Conservation (phyloP, 495 filamentous ascomycete species). For the Hapsidospora chrysogenum region DNA sequence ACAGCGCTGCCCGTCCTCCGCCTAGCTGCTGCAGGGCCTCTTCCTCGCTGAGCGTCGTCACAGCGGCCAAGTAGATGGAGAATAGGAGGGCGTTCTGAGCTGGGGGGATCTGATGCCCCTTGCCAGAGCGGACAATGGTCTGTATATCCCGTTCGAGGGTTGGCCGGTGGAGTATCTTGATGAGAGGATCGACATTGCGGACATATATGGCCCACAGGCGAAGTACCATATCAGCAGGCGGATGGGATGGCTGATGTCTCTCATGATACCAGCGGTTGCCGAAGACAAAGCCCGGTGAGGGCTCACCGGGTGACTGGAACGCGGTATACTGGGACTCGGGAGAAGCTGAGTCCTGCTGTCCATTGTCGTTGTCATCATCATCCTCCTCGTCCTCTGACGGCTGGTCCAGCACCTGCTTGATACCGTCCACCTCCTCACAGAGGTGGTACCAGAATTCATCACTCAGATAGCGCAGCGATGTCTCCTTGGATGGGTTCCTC, state of each 20-base stretch:
- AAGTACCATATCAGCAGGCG: conserved; percentile 40
- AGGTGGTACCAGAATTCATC: conserved; percentile 68
- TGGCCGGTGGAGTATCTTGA: conserved; percentile 34
- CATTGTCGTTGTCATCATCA: conserved; percentile 6
- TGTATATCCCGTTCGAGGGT: conserved; percentile 11
- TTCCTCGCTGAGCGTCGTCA: conserved; percentile 32
- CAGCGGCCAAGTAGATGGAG: conserved; percentile 42
- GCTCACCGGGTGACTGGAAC: conserved; percentile 17
- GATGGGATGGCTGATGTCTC: conserved; percentile 10
- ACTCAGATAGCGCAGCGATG: conserved; percentile 42
- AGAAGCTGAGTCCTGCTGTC: too few species aligned
- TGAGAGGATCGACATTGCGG: conserved; percentile 33
- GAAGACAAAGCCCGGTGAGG: conserved; percentile 25
- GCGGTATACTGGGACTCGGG: conserved; percentile 14
- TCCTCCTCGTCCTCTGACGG: conserved; percentile 31
- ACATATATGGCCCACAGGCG: not conserved
- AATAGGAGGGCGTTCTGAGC: conserved; percentile 37
- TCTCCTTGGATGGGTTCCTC: not conserved
- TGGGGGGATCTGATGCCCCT: not conserved
- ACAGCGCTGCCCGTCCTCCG: conserved; percentile 23
- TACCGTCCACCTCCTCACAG: conserved; percentile 44
- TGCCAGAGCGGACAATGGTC: not conserved
- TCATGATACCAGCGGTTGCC: conserved; percentile 25
- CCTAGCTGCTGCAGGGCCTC: conserved; percentile 26
- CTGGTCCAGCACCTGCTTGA: conserved; percentile 18